Base-by-base conservation (phyloP, 768 basidiomycete species). In the Clitopilus hobsonii region DNA sequence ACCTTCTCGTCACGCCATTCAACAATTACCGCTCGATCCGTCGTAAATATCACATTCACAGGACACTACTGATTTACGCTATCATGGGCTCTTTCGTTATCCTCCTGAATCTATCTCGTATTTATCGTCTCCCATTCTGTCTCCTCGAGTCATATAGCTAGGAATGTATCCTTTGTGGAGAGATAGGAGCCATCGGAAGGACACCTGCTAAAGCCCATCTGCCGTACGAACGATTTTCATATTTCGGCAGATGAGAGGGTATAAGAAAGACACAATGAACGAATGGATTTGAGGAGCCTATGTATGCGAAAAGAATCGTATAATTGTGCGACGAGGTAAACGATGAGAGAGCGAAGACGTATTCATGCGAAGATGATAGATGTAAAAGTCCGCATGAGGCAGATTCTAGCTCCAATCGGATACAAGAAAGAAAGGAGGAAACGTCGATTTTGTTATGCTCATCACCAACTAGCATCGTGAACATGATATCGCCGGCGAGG, bases 401-500 rank as follows among this genome's bases (percentile, higher is more conserved):
- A 45, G 41, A 45, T 16, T 45, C 41, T 20, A 45, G 41, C 41
- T 45, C n/a, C n/a, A 45, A 5, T 8, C 22, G 22, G 41, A 16
- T 7, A 16, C 30, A 16, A 16, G 7, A 7, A 16, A n/a, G n/a
- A n/a, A n/a, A n/a, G 22, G n/a, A 45, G 41, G 22, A 45, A 45
- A 45, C 22, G 41, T 16, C 41, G n/a, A 18, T 45, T 45, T 45
- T 20, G 22, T 23, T 32, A n/a, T 11, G 32, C 22, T 45, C 41
- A 45, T 20, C n/a, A 23, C 22, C 4, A 45, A 18, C 14, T 18
- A 20, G 14, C 4, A 45, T 3, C 5, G 18, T 2, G 41, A 77
- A 72, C 76, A 75, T 77, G 16, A 77, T 74, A 32, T 74, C 76
- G 20, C 76, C 76, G 10, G 71, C 72, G 49, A 76, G 69, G 28